Evolutionary conservation across 129 eudicot genomes (phyloP).

Genomic region (Chrysanthemum makinoi): DNA sequence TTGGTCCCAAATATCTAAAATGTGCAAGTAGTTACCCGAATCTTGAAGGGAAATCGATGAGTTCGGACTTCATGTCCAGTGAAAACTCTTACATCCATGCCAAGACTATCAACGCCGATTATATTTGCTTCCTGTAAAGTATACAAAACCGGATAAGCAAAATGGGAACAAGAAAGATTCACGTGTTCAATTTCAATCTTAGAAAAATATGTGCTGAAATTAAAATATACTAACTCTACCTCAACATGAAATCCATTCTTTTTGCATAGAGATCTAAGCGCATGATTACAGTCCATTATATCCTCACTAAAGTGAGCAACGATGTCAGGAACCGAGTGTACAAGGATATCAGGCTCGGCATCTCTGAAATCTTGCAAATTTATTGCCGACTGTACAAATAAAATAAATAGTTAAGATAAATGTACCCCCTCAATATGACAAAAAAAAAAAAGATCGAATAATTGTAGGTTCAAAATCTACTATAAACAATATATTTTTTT

Average conservation of each 20-base stretch:
- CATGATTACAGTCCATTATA: conserved; percentile 39
- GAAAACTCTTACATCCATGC: conserved; percentile 69
- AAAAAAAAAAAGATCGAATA: not conserved
- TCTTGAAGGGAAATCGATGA: conserved; percentile 77
- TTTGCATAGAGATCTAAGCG: conserved; percentile 72
- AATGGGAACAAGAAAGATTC: not conserved
- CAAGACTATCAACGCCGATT: conserved; percentile 76
- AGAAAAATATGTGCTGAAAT: not conserved
- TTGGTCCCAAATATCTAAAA: not conserved
- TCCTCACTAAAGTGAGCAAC: conserved; percentile 46
- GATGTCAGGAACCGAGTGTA: conserved; percentile 52
- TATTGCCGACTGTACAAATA: conserved; percentile 49
- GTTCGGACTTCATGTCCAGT: conserved; percentile 69
- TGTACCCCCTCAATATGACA: not conserved
- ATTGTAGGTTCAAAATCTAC: not conserved
- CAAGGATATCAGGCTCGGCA: conserved; percentile 77
- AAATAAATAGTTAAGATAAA: not conserved
- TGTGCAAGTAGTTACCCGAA: conserved; percentile 41
- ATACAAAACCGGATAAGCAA: not conserved
- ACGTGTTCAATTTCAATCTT: not conserved
- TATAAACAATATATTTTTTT: not conserved
- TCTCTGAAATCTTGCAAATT: conserved; percentile 61
- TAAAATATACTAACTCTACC: conserved; percentile 30
- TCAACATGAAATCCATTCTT: conserved; percentile 69
- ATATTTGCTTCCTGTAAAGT: conserved; percentile 58